Evolutionary conservation across 2,329 filamentous ascomycete species (phyloP).

Genomic region (Alternaria brassicae): DNA sequence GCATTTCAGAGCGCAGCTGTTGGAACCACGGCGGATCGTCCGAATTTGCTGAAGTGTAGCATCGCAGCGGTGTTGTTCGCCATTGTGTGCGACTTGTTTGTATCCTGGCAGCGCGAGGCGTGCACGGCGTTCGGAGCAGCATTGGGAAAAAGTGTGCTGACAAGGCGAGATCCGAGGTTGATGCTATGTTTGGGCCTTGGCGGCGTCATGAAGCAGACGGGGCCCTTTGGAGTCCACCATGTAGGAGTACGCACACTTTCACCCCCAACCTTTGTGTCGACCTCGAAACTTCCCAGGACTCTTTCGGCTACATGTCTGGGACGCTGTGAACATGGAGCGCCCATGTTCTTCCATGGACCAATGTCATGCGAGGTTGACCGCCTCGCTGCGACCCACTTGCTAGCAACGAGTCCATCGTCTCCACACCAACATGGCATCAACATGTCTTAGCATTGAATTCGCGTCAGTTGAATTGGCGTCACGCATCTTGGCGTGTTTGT

Average conservation of each 20-base stretch:
- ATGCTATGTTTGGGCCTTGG: slow-evolving; percentile 10
- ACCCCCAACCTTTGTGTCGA: not conserved
- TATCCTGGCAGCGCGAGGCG: slow-evolving; percentile 18
- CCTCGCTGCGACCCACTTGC: slow-evolving; percentile 1
- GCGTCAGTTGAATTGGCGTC: not conserved
- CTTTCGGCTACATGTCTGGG: not conserved
- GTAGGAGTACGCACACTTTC: not conserved
- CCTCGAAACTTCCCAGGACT: not conserved
- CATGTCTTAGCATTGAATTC: not conserved
- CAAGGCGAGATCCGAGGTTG: not conserved
- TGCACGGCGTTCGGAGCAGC: slow-evolving; percentile 26
- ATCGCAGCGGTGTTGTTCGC: slow-evolving; percentile 21
- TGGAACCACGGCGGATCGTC: slow-evolving; percentile 35
- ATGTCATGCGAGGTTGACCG: not conserved
- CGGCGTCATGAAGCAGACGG: slow-evolving; percentile 8
- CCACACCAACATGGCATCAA: not conserved
- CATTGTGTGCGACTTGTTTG: slow-evolving; percentile 22
- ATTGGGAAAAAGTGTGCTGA: slow-evolving; percentile 20
- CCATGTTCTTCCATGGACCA: not conserved
- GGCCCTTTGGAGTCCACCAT: not conserved
- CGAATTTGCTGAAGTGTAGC: slow-evolving; percentile 18
- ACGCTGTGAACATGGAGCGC: not conserved
- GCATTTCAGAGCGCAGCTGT: slow-evolving; percentile 49
- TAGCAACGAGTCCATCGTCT: not conserved
- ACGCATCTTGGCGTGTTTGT: slow-evolving; percentile 18